Evolutionary conservation across 2,329 filamentous ascomycete species (phyloP).

Genomic region (Myriosclerotinia duriaeana): DNA sequence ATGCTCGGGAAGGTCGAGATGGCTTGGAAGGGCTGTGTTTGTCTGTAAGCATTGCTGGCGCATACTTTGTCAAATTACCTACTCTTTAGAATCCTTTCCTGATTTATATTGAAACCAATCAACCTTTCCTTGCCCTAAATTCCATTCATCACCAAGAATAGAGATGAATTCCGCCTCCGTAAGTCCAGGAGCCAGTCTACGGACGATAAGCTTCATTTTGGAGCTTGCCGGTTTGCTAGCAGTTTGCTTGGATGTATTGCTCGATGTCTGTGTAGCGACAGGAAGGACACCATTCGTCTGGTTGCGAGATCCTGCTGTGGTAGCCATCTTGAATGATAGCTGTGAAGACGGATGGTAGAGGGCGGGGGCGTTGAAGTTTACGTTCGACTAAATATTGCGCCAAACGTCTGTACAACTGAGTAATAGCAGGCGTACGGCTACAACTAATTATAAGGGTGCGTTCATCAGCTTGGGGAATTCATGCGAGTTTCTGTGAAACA

Average conservation of each 20-base stretch:
- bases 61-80: conserved; percentile 40
- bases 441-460: not conserved
- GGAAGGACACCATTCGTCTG: conserved; percentile 55
- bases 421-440: too few relatives aligned
- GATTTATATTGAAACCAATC: conserved; percentile 76
- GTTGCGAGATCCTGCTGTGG: conserved; percentile 34
- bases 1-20: conserved; percentile 76
- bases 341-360: not conserved
- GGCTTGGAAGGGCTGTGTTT: conserved; percentile 72
- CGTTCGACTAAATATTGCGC: not conserved
- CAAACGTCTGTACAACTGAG: not conserved
- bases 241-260: conserved; percentile 44
- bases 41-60: conserved; percentile 22
- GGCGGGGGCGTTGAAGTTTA: conserved; percentile 16
- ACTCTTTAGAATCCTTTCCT: conserved; percentile 85
- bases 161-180: conserved; percentile 74
- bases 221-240: conserved; percentile 48
- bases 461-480: too few relatives aligned
- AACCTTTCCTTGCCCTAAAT: conserved; percentile 72
- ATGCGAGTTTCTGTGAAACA: not conserved
- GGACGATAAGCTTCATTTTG: conserved; percentile 80
- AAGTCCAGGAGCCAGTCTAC: conserved; percentile 82
- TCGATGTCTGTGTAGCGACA: conserved; percentile 48
- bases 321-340: conserved; percentile 21
- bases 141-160: conserved; percentile 78